Evolutionary conservation across 768 basidiomycete species (phyloP), one percentile per base, ranked within the genome.

Genomic region (Mycena alexandri): DNA sequence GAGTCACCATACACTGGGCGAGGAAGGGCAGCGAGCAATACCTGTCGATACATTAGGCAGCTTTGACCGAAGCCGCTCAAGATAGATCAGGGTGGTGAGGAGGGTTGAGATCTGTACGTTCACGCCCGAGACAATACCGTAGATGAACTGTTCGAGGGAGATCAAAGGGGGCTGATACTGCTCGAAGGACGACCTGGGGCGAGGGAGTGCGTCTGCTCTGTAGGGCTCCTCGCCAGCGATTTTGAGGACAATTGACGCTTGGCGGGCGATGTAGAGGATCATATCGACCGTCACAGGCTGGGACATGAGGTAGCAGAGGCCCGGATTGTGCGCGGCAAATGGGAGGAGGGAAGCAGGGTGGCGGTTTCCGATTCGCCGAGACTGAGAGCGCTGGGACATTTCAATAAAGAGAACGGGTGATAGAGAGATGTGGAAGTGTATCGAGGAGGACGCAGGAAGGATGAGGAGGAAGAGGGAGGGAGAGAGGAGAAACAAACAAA

Each of bases 51-150:
- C 87, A 33, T 86, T 81, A 5, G 95, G 94, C 50, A 99, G 81
- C 80, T 91, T 95, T 38, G 84, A 76, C 53, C 90, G 89, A 58
- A 99, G 85, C 41, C 97, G 89, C 70, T 96, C 92, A 70, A 99
- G 90, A 81, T 96, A 98, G 71, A 97, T 84, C 75, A 98, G 85
- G 36, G 96, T 98, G 38, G 93, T 89, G 57, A 98, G 89, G 60
- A 99, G 85, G 22, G 96, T 98, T 29, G 94, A 85, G 8, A 94
- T 93, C 77, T 95, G 94, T 53, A 98, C 95, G 74, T 95, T 93
- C 46, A 93, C 93, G 75, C 86, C 85, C 68, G 89, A 84, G 69
- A 95, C 90, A 60, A 99, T 84, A 74, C 89, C 88, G 61, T 86
- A 79, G 77, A 99, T 96, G 79, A 98, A 99, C 60, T 90, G 86